Evolutionary conservation across 164 flowering plant species (phyloP).

Genomic region (Annona cherimola): DNA sequence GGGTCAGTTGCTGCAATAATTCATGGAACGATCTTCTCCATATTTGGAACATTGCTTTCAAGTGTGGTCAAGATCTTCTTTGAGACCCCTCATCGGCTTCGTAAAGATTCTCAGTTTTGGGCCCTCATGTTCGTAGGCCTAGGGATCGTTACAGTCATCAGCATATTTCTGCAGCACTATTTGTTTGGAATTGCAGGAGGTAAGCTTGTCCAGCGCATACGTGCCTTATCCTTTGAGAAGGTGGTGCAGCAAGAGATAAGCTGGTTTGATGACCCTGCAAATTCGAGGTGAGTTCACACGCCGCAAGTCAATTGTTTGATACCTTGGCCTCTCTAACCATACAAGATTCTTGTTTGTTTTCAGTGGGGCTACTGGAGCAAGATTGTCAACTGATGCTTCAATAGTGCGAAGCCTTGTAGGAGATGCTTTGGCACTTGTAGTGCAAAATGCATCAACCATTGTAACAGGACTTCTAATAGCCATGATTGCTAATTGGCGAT

Average conservation of each 20-base stretch:
- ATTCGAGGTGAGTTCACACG: conserved; percentile 43
- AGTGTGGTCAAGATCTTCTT: conserved; percentile 42
- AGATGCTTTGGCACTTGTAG: conserved; percentile 33
- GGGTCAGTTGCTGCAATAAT: conserved; percentile 44
- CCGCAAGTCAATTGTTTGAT: not conserved
- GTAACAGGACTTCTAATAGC: conserved; percentile 34
- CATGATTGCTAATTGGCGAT: conserved; percentile 37
- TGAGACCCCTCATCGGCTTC: conserved; percentile 33
- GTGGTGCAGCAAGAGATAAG: conserved; percentile 66
- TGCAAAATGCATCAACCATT: conserved; percentile 35
- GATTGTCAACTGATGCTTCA: conserved; percentile 31
- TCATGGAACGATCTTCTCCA: conserved; percentile 46
- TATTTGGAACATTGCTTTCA: conserved; percentile 51
- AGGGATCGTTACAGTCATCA: conserved; percentile 23
- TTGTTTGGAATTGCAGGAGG: conserved; percentile 68
- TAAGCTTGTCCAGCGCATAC: conserved; percentile 46
- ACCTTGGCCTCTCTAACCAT: not conserved
- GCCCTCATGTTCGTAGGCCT: conserved; percentile 33
- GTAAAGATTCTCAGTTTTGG: conserved; percentile 49
- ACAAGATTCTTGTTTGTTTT: conserved; percentile 16
- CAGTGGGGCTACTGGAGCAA: conserved; percentile 47
- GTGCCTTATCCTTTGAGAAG: conserved; percentile 49
- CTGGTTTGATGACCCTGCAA: conserved; percentile 64
- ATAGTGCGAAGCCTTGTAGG: conserved; percentile 35
- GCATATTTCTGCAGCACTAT: conserved; percentile 41